Base-by-base conservation (phyloP, 345 rosid genomes). In the Cardamine chenopodiifolia region DNA sequence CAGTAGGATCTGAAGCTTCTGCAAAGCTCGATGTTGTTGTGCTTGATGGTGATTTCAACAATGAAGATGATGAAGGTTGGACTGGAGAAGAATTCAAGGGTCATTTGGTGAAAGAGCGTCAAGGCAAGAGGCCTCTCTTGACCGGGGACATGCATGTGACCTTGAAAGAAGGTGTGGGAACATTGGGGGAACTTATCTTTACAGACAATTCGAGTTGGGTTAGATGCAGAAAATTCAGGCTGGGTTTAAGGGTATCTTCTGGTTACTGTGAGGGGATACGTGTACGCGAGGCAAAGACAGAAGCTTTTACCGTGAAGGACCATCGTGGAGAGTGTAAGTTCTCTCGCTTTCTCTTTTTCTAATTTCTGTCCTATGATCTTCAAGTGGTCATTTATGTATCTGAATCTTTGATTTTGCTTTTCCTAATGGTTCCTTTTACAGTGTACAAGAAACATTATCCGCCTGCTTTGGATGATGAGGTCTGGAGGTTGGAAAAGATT, bases 381-480 rank as follows among this genome's bases (percentile, higher is more conserved):
- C 18, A 10, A 18, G 11, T 39, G 2, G 25, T 55, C 4, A 15
- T 6, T 11, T 18, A 40, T 17, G 39, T 48, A 37, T 28, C 45
- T 59, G 8, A 20, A 31, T 37, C 34, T 29, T 58, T 29, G 6
- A 20, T 58, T 56, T 34, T 34, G 39, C 11, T 44, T 8, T 54
- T 12, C 37, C 55, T 28, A 57, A 49, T 50, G 62, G 47, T 7
- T 25, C 12, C 31, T 13, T 45, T 40, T 52, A 20, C 85, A 95
- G 99, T 90, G 63, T 95, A 95, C 83, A 95, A 95, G 86, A 95
- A 95, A 83, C 98, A 95, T 78, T 95, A 95, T 54, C 99, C 99
- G 7, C 99, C 97, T 60, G 87, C 93, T 20, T 66, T 89, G 61
- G 75, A 80, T 75, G 99, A 95, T 82, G 97, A 95, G 54, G 96